A percentile compares a stretch with the other conserved stretches of the same genome.
phyloP scores from a whole-genome alignment of 805 yeast genomes.

The Naumovozyma castellii region DNA sequence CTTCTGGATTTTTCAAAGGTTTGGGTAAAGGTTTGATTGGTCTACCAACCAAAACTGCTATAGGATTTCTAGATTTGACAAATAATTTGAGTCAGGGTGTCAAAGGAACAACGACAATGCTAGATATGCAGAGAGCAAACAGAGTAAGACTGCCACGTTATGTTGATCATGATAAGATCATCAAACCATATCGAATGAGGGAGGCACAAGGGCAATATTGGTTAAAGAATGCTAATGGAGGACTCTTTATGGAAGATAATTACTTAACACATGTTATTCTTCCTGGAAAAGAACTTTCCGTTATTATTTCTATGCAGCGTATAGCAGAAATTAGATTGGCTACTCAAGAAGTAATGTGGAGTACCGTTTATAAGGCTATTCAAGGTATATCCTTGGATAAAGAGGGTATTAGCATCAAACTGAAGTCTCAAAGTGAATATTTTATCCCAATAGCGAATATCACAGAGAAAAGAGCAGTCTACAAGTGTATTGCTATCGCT shows the following conservation, averaged over 20 bases:
- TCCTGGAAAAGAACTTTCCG: slow-evolving; percentile 70
- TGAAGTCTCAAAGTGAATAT: slow-evolving; percentile 51
- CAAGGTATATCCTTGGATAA: slow-evolving; percentile 65
- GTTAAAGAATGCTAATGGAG: slow-evolving; percentile 78
- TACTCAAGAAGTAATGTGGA: slow-evolving; percentile 60
- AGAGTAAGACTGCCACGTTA: slow-evolving; percentile 77
- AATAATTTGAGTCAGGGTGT: slow-evolving; percentile 91
- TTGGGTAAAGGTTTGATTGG: slow-evolving; percentile 93
- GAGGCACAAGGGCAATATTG: slow-evolving; percentile 94
- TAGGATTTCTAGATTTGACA: slow-evolving; percentile 88
- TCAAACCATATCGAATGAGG: slow-evolving; percentile 65
- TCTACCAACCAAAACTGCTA: slow-evolving; percentile 91
- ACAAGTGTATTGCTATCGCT: slow-evolving; percentile 66
- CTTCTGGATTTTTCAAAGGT: slow-evolving; percentile 88
- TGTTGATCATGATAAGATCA: slow-evolving; percentile 54
- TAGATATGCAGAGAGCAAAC: slow-evolving; percentile 68
- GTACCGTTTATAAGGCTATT: slow-evolving; percentile 51
- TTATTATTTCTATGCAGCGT: slow-evolving; percentile 62
- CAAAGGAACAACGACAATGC: slow-evolving; percentile 81
- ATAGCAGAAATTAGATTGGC: slow-evolving; percentile 61
- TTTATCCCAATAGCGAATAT: slow-evolving; percentile 75
- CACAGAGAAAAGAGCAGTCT: slow-evolving; percentile 53
- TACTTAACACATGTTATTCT: slow-evolving; percentile 81
- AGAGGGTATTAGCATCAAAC: slow-evolving; percentile 64
- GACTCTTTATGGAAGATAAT: slow-evolving; percentile 56